Conservation (phyloP, 352 stramenopile species). For the Pythium periplocum region DNA sequence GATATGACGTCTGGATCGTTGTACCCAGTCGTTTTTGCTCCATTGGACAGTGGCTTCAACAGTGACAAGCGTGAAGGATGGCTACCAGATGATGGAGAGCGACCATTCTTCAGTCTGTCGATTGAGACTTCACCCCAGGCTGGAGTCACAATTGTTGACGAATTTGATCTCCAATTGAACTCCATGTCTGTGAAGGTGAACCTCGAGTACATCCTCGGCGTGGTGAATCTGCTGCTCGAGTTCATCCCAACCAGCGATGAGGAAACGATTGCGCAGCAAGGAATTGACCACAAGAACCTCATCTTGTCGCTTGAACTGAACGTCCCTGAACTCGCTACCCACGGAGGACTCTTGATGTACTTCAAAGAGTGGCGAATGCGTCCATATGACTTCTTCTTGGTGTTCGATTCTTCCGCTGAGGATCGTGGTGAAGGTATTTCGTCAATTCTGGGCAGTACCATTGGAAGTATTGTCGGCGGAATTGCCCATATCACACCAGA, state of each 20-base stretch:
- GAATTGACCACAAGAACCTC: slow-evolving; percentile 54
- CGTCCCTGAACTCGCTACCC: slow-evolving; percentile 41
- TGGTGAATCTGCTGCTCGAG: slow-evolving; percentile 68
- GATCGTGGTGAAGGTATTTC: slow-evolving; percentile 76
- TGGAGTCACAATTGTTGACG: slow-evolving; percentile 71
- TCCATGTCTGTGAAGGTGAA: slow-evolving; percentile 77
- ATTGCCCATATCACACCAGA: slow-evolving; percentile 83
- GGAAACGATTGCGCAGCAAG: slow-evolving; percentile 50
- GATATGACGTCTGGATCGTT: slow-evolving; percentile 72
- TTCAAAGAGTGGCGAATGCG: slow-evolving; percentile 77
- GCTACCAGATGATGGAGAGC: slow-evolving; percentile 69
- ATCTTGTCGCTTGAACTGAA: slow-evolving; percentile 45
- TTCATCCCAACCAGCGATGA: slow-evolving; percentile 72
- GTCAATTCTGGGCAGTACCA: slow-evolving; percentile 68
- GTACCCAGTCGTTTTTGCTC: slow-evolving; percentile 75
- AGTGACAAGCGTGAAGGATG: slow-evolving; percentile 84
- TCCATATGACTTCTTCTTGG: slow-evolving; percentile 66
- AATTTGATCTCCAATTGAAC: slow-evolving; percentile 67
- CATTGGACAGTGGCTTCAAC: slow-evolving; percentile 82
- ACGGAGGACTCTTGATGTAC: slow-evolving; percentile 69
- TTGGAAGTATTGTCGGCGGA: slow-evolving; percentile 84
- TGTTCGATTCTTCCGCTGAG: slow-evolving; percentile 82
- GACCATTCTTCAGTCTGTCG: slow-evolving; percentile 61
- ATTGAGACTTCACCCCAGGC: slow-evolving; percentile 60
- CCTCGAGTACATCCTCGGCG: slow-evolving; percentile 68